These are phyloP conservation scores for Saccharomycopsis malanga DNA, from an alignment of 805 yeast species.

Conservation along the genomic window DNA sequence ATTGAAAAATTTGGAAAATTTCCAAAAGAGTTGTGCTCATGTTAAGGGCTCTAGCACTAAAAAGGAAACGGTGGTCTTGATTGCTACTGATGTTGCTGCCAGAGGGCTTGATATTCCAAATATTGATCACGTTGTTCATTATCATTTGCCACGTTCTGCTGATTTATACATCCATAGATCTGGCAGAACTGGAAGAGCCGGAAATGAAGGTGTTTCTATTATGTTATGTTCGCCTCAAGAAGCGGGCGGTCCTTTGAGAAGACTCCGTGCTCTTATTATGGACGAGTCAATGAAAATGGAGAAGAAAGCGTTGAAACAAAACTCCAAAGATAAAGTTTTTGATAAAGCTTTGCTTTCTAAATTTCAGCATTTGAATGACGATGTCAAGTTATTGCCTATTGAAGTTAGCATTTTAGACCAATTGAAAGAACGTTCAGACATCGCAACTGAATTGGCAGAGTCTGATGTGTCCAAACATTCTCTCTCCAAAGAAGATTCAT, in stretches of 20 bases:
- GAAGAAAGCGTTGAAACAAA: conserved; percentile 25
- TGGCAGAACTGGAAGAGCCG: conserved; percentile 98
- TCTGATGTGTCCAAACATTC: conserved; percentile 54
- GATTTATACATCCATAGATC: conserved; percentile 93
- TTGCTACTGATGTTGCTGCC: conserved; percentile 98
- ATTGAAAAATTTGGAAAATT: conserved; percentile 75
- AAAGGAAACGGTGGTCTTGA: conserved; percentile 52
- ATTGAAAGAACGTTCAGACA: conserved; percentile 55
- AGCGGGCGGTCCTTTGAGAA: conserved; percentile 78
- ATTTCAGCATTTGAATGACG: conserved; percentile 25
- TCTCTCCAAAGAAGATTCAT: conserved; percentile 58
- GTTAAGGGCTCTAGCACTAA: conserved; percentile 21
- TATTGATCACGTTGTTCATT: conserved; percentile 91
- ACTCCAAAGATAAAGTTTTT: conserved; percentile 24
- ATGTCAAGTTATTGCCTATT: conserved; percentile 61
- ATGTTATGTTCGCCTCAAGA: conserved; percentile 92
- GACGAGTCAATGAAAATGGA: conserved; percentile 19
- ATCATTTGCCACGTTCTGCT: conserved; percentile 90
- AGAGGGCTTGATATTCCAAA: conserved; percentile 91
- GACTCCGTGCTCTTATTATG: conserved; percentile 46
- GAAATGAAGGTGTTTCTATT: conserved; percentile 87
- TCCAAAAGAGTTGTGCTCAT: conserved; percentile 44
- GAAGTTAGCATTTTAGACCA: conserved; percentile 70
- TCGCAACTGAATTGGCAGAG: conserved; percentile 75
- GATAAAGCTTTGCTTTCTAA: neutral